Evolutionary conservation across 306 rosid genomes (phyloP).

Genomic region (Lathyrus sativus): DNA sequence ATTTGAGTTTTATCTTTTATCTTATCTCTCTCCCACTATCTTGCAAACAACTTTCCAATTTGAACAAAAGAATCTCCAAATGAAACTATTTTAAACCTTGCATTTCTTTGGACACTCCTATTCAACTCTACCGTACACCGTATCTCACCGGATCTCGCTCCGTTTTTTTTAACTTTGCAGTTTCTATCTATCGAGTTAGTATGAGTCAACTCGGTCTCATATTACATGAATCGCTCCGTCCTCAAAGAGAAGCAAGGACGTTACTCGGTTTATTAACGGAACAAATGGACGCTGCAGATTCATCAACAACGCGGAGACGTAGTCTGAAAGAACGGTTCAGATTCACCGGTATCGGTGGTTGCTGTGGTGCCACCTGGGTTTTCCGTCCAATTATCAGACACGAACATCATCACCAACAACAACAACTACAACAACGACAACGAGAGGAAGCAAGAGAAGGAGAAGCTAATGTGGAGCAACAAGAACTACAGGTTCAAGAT

Average conservation of each 20-base stretch:
- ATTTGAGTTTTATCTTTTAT: background rate
- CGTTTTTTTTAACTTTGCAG: background rate
- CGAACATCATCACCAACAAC: constrained; percentile 38
- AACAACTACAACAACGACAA: constrained; percentile 37
- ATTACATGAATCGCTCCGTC: constrained; percentile 67
- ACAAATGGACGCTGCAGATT: constrained; percentile 62
- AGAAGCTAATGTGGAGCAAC: background rate
- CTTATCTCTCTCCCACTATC: background rate
- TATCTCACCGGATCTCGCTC: constrained; percentile 62
- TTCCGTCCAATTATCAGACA: constrained; percentile 45
- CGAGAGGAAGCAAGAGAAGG: constrained; percentile 21
- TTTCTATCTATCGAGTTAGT: background rate
- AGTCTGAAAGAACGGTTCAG: constrained; percentile 77
- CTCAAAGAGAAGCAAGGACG: constrained; percentile 64
- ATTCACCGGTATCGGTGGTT: constrained; percentile 70
- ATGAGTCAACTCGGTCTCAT: constrained; percentile 83
- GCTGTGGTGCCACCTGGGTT: constrained; percentile 87
- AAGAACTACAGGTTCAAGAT: constrained; percentile 32
- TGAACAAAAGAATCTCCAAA: background rate
- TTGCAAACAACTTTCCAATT: background rate
- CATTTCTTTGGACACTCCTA: background rate
- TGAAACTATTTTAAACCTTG: background rate
- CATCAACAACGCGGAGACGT: constrained; percentile 49
- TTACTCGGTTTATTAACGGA: constrained; percentile 66
- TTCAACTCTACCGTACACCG: background rate